Conservation (phyloP, 805 yeast species). For the Kodamaea restingae region DNA sequence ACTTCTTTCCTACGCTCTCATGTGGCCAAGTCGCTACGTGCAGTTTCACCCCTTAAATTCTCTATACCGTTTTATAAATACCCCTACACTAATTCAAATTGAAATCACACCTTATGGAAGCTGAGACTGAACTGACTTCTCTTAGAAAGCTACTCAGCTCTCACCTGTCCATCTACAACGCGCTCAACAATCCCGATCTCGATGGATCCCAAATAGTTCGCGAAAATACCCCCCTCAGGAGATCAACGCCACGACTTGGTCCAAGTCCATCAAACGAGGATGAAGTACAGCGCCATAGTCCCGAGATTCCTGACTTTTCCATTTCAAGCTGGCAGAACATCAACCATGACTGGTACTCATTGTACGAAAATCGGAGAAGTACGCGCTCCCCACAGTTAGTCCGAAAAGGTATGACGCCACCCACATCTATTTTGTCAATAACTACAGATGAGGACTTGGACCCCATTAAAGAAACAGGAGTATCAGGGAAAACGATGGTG, state of each 20-base stretch:
- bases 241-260: no score
- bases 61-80: neutral
- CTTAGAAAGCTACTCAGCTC: constrained; percentile 27
- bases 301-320: constrained; percentile 12
- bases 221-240: neutral
- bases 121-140: neutral
- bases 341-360: constrained; percentile 8
- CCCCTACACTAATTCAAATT: no score
- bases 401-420: constrained; percentile 1
- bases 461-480: neutral
- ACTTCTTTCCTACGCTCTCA: no score
- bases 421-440: constrained; percentile 6
- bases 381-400: neutral
- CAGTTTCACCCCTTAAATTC: constrained; percentile 2
- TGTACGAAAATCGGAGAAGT: neutral
- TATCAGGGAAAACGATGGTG: constrained; percentile 27
- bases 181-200: constrained; percentile 38
- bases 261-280: no score
- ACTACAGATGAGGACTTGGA: constrained; percentile 23
- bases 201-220: constrained; percentile 15
- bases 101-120: neutral
- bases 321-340: constrained; percentile 30
- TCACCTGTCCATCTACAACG: constrained; percentile 37
- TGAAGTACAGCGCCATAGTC: constrained; percentile 2
- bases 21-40: neutral